phyloP scores from a whole-genome alignment of 2,329 filamentous ascomycete genomes.

The Cladosporium sp. region DNA sequence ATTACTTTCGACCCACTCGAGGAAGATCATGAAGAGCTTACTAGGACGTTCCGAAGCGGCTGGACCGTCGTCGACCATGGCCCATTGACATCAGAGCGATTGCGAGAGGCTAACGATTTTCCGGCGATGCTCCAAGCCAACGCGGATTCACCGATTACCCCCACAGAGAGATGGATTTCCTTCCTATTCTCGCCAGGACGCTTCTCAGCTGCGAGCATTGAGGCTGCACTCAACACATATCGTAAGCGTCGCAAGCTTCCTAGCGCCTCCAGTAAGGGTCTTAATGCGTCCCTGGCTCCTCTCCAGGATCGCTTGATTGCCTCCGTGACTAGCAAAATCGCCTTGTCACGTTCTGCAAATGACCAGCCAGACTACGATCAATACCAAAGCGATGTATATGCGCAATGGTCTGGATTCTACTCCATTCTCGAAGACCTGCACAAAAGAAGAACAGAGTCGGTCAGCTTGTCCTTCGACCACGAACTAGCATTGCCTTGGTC shows the following conservation, averaged over 20 bases:
- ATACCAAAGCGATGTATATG: slow-evolving; percentile 68
- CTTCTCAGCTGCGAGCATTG: slow-evolving; percentile 73
- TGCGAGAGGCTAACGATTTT: slow-evolving; percentile 35
- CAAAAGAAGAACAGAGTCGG: slow-evolving; percentile 73
- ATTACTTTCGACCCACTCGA: slow-evolving; percentile 66
- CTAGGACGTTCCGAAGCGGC: slow-evolving; percentile 59
- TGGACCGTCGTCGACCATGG: slow-evolving; percentile 44
- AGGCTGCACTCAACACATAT: slow-evolving; percentile 78
- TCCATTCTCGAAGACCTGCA: slow-evolving; percentile 80
- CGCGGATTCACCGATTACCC: slow-evolving; percentile 22
- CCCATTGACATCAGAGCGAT: slow-evolving; percentile 35
- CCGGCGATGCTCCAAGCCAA: slow-evolving; percentile 32
- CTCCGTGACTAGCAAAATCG: slow-evolving; percentile 64
- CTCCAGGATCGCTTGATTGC: slow-evolving; percentile 73
- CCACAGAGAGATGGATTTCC: slow-evolving; percentile 74
- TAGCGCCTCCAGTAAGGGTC: slow-evolving; percentile 34
- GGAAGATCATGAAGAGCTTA: slow-evolving; percentile 50
- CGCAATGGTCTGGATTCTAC: slow-evolving; percentile 88
- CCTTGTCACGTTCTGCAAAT: slow-evolving; percentile 56
- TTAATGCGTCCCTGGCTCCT: slow-evolving; percentile 47
- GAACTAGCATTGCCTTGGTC: slow-evolving; percentile 73
- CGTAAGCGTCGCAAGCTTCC: slow-evolving; percentile 55
- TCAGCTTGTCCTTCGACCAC: slow-evolving; percentile 71
- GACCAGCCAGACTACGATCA: slow-evolving; percentile 69
- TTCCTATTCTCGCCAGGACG: slow-evolving; percentile 78